These are phyloP conservation scores for Colletotrichum siamense DNA, from an alignment of 2,329 filamentous ascomycete species.

Conservation along the genomic window DNA sequence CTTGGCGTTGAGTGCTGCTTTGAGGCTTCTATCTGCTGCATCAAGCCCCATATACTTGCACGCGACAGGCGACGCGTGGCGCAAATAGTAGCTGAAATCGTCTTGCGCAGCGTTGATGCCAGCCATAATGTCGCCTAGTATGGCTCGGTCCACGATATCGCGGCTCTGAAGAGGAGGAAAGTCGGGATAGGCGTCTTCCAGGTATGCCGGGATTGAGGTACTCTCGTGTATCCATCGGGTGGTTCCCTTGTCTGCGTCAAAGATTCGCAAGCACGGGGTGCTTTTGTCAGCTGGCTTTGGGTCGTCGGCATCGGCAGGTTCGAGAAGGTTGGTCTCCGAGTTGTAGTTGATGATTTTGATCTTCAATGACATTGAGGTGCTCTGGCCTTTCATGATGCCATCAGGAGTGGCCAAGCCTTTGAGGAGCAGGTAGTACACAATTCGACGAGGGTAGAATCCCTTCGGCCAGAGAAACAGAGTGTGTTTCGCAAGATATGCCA, in stretches of 20 bases:
- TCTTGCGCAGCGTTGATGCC: conserved; percentile 8
- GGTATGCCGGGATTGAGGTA: conserved; percentile 21
- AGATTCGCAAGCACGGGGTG: conserved; percentile 24
- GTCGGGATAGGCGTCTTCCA: conserved; percentile 22
- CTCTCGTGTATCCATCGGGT: conserved; percentile 25
- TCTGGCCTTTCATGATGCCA: conserved; percentile 21
- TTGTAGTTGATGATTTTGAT: conserved; percentile 17
- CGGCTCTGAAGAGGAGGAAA: background rate
- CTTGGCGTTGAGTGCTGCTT: conserved; percentile 18
- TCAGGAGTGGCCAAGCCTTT: conserved; percentile 24
- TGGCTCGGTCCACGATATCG: background rate
- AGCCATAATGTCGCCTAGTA: conserved; percentile 20
- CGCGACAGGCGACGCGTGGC: conserved; percentile 21
- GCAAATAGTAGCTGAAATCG: conserved; percentile 17
- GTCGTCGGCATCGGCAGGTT: conserved; percentile 17
- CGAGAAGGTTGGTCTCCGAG: background rate
- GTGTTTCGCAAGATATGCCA: background rate
- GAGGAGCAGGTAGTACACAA: conserved; percentile 26
- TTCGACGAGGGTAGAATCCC: conserved; percentile 25
- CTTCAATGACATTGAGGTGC: conserved; percentile 6
- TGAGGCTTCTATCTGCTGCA: conserved; percentile 21
- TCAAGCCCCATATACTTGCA: conserved; percentile 5
- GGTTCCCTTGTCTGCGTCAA: background rate
- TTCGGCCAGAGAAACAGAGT: conserved; percentile 27
- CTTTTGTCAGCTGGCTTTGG: conserved; percentile 23